These are phyloP conservation scores for Fusarium buxicola DNA, from an alignment of 2,329 filamentous ascomycete species.

Conservation along the genomic window DNA sequence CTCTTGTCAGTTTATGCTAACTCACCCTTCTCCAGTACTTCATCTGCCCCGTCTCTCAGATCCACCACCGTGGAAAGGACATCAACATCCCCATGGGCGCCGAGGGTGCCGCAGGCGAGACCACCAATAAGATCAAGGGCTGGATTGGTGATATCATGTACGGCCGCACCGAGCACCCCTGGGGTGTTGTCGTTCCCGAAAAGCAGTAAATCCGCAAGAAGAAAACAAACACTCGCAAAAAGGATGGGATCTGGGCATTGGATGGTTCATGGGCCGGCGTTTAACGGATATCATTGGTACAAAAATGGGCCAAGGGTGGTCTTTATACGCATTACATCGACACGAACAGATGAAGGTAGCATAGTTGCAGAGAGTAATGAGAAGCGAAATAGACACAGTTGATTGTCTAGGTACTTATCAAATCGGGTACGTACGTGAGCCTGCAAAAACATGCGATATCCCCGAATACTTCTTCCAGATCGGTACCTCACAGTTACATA, in stretches of 20 bases:
- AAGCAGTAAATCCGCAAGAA: constrained; percentile 54
- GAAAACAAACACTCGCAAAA: background rate
- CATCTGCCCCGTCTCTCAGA: constrained; percentile 73
- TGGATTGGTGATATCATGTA: constrained; percentile 82
- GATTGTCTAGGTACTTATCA: constrained; percentile 21
- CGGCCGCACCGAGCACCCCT: constrained; percentile 74
- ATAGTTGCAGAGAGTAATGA: constrained; percentile 36
- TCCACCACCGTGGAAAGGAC: constrained; percentile 74
- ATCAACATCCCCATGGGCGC: constrained; percentile 71
- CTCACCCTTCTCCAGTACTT: constrained; percentile 66
- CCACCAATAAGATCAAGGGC: constrained; percentile 72
- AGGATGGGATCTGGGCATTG: background rate
- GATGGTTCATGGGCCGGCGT: constrained; percentile 42
- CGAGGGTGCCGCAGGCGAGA: constrained; percentile 60
- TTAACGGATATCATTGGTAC: constrained; percentile 36
- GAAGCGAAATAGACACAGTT: constrained; percentile 41
- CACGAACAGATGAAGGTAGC: background rate
- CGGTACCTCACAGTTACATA: background rate
- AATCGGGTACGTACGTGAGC: constrained; percentile 2
- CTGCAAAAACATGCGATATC: background rate
- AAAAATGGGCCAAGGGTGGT: constrained; percentile 33
- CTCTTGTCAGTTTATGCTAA: constrained; percentile 32
- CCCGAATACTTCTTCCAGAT: background rate
- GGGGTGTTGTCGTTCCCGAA: constrained; percentile 76
- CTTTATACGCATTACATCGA: constrained; percentile 13